Conservation (phyloP, 2,329 filamentous ascomycete genomes). For the Sordariomycetes sp. region DNA sequence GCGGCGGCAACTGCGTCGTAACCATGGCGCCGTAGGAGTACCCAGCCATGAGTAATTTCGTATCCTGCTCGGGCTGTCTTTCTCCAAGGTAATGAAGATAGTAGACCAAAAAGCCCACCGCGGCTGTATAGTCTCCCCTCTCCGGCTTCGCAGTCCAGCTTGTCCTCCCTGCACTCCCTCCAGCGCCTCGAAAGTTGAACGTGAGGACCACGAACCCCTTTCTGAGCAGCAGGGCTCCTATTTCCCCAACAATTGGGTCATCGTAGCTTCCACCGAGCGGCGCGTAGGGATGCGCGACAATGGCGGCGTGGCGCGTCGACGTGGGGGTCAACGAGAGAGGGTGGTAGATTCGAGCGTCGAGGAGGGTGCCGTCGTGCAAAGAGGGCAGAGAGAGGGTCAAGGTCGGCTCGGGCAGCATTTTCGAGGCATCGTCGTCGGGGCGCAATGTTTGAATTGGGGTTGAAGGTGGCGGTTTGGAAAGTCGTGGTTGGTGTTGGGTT, state of each 20-base stretch:
- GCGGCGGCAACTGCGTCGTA: conserved; percentile 59
- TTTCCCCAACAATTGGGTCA: conserved; percentile 65
- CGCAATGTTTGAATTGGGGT: too few relatives aligned
- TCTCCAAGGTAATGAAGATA: conserved; percentile 55
- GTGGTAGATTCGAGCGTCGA: conserved; percentile 81
- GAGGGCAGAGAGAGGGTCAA: conserved; percentile 74
- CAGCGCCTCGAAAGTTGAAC: conserved; percentile 87
- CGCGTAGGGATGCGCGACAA: conserved; percentile 87
- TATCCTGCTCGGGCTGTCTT: not conserved
- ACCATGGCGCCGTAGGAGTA: conserved; percentile 91
- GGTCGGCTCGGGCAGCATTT: conserved; percentile 37
- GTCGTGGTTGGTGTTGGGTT: not conserved
- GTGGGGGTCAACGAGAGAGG: conserved; percentile 32
- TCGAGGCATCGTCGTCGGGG: conserved; percentile 7
- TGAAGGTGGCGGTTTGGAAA: not conserved
- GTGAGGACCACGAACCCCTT: conserved; percentile 70
- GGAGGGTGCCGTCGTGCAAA: conserved; percentile 63
- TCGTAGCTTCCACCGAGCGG: conserved; percentile 79
- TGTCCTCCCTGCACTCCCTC: conserved; percentile 64
- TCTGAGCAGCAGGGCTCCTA: conserved; percentile 56
- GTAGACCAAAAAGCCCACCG: conserved; percentile 69
- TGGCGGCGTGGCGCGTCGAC: conserved; percentile 37
- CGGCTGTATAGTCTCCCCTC: conserved; percentile 70
- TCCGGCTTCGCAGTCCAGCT: conserved; percentile 84
- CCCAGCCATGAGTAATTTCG: conserved; percentile 55